Percentiles rank a stretch among this genome's conserved stretches.
phyloP scores from a whole-genome alignment of 768 basidiomycete species.

The Tephrocybe rancida region DNA sequence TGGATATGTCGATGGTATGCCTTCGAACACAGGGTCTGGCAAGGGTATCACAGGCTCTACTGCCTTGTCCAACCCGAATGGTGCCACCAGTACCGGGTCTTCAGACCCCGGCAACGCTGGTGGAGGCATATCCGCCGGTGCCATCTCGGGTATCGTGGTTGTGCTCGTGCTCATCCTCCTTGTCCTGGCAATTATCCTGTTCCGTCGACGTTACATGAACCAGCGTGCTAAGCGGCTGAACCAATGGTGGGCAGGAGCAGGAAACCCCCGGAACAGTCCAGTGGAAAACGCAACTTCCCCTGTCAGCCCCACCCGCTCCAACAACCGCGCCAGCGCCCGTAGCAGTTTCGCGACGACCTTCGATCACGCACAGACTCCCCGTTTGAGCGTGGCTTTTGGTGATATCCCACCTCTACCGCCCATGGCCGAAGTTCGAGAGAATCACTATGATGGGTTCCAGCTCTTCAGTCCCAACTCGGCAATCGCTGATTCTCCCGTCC shows the following conservation, averaged over 20 bases:
- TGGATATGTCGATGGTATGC: not conserved
- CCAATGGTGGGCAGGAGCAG: conserved; percentile 37
- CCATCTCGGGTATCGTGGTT: conserved; percentile 48
- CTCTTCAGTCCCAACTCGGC: conserved; percentile 13
- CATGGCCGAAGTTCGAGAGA: conserved; percentile 54
- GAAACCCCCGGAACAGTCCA: conserved; percentile 6
- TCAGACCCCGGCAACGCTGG: not conserved
- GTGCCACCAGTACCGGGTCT: conserved; percentile 3
- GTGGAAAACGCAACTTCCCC: conserved; percentile 20
- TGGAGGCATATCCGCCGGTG: conserved; percentile 40
- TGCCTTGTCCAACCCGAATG: conserved; percentile 8
- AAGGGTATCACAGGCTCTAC: conserved; percentile 9
- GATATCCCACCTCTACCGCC: conserved; percentile 47
- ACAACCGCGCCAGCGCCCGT: conserved; percentile 29
- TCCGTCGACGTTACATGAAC: conserved; percentile 35
- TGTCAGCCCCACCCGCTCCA: conserved; percentile 27
- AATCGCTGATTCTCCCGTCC: conserved; percentile 25
- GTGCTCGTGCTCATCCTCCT: conserved; percentile 36
- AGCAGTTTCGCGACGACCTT: conserved; percentile 72
- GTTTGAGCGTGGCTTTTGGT: conserved; percentile 21
- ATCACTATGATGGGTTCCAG: conserved; percentile 2
- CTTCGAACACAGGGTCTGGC: not conserved
- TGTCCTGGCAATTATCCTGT: conserved; percentile 37
- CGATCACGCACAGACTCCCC: conserved; percentile 41
- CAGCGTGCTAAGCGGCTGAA: conserved; percentile 44